Conservation (phyloP, 495 filamentous ascomycete genomes). For the Chaetomidium leptoderma region DNA sequence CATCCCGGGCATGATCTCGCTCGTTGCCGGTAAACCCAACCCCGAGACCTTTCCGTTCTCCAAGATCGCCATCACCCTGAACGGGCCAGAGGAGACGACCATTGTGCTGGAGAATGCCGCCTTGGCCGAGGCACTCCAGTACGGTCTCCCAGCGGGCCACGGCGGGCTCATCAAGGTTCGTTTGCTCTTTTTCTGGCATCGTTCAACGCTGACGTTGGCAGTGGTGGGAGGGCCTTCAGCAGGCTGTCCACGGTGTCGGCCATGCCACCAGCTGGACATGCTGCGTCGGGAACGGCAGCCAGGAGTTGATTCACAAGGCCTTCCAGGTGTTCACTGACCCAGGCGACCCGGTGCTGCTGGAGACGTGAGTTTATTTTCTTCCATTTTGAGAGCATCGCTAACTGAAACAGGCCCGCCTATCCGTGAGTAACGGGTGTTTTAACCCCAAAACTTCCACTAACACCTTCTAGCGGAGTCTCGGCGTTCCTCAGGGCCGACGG, state of each 20-base stretch:
- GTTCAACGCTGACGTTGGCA: neutral
- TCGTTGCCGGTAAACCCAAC: constrained; percentile 18
- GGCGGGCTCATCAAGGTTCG: neutral
- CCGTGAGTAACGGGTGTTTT: no score
- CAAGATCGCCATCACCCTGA: constrained; percentile 14
- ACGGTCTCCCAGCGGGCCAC: constrained; percentile 8
- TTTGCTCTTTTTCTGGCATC: neutral
- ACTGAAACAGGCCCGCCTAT: constrained; percentile 2
- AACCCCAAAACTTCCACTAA: no score
- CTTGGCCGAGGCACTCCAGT: constrained; percentile 13
- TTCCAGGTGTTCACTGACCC: constrained; percentile 18
- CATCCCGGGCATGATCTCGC: constrained; percentile 18
- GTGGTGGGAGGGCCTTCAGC: constrained; percentile 14
- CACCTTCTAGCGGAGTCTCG: neutral
- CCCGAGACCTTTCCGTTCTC: constrained; percentile 14
- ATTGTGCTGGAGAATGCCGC: constrained; percentile 1
- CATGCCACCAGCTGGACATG: neutral
- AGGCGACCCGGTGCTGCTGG: constrained; percentile 13
- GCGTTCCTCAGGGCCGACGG: constrained; percentile 7
- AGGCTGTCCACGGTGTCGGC: constrained; percentile 1
- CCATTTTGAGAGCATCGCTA: neutral
- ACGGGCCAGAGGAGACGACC: constrained; percentile 5
- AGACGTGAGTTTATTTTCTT: constrained; percentile 3
- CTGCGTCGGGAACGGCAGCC: constrained; percentile 17
- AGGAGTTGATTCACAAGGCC: constrained; percentile 19